These are phyloP conservation scores for Austropuccinia psidii DNA, from an alignment of 1,284 basidiomycete species.

Conservation along the genomic window DNA sequence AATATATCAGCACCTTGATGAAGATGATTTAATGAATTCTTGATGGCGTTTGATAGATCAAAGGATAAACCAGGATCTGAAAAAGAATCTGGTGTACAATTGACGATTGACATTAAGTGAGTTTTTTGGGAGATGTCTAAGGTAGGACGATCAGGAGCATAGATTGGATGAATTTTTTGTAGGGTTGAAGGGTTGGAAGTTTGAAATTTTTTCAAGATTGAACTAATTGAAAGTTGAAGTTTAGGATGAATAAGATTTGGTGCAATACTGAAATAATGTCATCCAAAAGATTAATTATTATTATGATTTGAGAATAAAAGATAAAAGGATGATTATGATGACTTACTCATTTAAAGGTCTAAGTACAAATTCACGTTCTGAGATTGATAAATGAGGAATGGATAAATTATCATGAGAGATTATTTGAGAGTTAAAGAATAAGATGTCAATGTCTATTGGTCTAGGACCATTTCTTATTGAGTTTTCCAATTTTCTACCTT, in stretches of 20 bases:
- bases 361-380: slow-evolving; percentile 85
- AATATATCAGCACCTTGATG: slow-evolving; percentile 64
- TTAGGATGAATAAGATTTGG: slow-evolving; percentile 6
- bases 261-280: slow-evolving; percentile 1
- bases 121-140: slow-evolving; percentile 50
- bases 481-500: slow-evolving; percentile 69
- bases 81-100: slow-evolving; percentile 93
- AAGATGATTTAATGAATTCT: slow-evolving; percentile 41
- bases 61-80: slow-evolving; percentile 71
- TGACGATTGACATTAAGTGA: slow-evolving; percentile 85
- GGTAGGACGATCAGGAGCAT: slow-evolving; percentile 45
- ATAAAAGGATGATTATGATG: background rate
- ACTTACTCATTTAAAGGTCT: slow-evolving; percentile 64
- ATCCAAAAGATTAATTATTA: background rate
- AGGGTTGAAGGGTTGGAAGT: background rate
- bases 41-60: background rate
- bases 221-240: background rate
- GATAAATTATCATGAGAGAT: slow-evolving; percentile 62
- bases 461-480: slow-evolving; percentile 74
- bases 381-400: slow-evolving; percentile 72
- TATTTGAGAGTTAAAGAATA: slow-evolving; percentile 64
- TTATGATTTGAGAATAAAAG: background rate
- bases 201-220: background rate
- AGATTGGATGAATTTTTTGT: slow-evolving; percentile 48
- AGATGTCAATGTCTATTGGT: slow-evolving; percentile 81